Evolutionary conservation across 306 rosid genomes (phyloP).

Genomic region (Rubus parviflorus): DNA sequence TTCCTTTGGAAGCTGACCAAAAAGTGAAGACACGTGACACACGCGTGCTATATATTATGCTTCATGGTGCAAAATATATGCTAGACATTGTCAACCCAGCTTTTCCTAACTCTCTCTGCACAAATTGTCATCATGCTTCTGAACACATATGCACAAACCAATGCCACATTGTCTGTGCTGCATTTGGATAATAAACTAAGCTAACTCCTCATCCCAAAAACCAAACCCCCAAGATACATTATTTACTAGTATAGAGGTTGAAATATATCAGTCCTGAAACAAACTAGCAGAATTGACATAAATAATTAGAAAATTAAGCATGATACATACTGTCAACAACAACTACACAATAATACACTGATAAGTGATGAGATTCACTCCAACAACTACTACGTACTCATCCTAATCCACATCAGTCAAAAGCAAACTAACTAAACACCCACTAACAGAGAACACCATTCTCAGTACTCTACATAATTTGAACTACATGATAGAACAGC

Average conservation of each 20-base stretch:
- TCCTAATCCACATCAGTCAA: background rate
- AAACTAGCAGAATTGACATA: background rate
- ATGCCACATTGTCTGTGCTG: background rate
- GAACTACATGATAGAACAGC: constrained; percentile 78
- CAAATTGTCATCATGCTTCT: background rate
- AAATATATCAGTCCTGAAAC: background rate
- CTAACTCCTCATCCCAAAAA: no score
- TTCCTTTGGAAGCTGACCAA: background rate
- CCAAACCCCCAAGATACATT: background rate
- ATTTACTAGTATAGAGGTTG: background rate
- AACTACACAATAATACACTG: constrained; percentile 15
- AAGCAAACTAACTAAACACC: background rate
- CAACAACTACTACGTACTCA: background rate
- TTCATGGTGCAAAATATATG: background rate
- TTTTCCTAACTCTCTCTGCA: background rate
- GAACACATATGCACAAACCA: background rate
- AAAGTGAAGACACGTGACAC: background rate
- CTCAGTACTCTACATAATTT: background rate
- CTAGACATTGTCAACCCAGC: background rate
- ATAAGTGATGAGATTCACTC: background rate
- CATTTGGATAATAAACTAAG: background rate
- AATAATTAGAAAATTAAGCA: background rate
- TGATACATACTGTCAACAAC: background rate
- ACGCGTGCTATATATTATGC: background rate
- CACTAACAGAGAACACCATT: background rate